These are phyloP conservation scores for Pseudopithomyces chartarum DNA, from an alignment of 2,329 filamentous ascomycete species.

Conservation along the genomic window DNA sequence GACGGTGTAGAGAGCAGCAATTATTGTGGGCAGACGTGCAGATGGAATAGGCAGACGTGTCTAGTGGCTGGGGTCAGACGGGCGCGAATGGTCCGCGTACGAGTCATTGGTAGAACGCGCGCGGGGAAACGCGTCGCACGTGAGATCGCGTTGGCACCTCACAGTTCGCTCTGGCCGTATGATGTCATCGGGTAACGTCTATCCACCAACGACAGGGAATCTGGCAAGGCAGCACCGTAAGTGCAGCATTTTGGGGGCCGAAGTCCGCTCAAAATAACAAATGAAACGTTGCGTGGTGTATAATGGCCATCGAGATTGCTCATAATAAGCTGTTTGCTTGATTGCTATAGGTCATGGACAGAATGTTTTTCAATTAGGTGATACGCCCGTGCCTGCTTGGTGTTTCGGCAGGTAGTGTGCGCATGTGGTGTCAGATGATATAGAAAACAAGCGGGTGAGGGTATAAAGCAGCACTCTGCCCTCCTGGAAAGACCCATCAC, in stretches of 20 bases:
- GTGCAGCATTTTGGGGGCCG: neutral
- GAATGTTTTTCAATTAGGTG: neutral
- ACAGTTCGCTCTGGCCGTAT: neutral
- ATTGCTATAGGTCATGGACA: too few species aligned
- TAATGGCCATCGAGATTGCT: conserved; percentile 8
- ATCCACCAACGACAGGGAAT: conserved; percentile 4
- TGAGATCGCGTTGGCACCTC: conserved; percentile 7
- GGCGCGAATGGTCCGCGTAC: neutral
- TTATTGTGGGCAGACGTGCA: conserved; percentile 6
- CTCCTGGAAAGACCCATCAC: neutral
- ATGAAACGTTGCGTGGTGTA: neutral
- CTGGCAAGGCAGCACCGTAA: conserved; percentile 6
- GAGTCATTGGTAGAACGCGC: neutral
- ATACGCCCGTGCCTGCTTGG: conserved; percentile 10
- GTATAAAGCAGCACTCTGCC: conserved; percentile 7
- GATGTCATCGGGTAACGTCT: conserved; percentile 8
- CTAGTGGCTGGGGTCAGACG: conserved; percentile 5
- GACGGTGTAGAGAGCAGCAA: conserved; percentile 5
- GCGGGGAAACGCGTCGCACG: conserved; percentile 7
- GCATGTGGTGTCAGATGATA: conserved; percentile 24
- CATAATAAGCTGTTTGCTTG: conserved; percentile 10
- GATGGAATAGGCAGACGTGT: conserved; percentile 7
- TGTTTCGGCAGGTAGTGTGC: conserved; percentile 19
- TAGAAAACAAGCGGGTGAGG: conserved; percentile 9
- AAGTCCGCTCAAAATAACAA: conserved; percentile 2